phyloP scores from a whole-genome alignment of 192 early-diverging fungal genomes.

The Nowakowskiella sp. region DNA sequence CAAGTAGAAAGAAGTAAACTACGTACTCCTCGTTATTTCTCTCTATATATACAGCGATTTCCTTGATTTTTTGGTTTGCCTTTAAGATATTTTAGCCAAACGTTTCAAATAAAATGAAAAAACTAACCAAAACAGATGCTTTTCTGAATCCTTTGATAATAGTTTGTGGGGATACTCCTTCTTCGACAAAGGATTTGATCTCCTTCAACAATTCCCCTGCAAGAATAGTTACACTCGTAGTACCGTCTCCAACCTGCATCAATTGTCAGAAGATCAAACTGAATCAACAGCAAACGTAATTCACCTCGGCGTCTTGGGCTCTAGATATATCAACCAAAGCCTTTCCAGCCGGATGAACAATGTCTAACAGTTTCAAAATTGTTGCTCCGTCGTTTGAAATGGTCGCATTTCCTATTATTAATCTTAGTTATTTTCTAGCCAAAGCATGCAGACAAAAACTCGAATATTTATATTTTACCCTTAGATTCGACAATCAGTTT shows the following conservation, averaged over 20 bases:
- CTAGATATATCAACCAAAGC: conserved; percentile 96
- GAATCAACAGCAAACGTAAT: conserved; percentile 1
- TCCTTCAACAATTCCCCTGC: conserved; percentile 97
- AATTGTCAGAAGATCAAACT: not conserved
- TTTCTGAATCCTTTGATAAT: conserved; percentile 93
- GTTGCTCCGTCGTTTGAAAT: conserved; percentile 99
- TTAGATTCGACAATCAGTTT: conserved; percentile 95
- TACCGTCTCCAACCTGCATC: conserved; percentile 86
- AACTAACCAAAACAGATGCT: conserved; percentile 73
- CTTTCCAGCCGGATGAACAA: conserved; percentile 97
- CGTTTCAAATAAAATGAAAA: not conserved
- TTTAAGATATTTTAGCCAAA: conserved; percentile 2
- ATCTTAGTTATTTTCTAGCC: not conserved
- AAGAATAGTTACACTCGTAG: conserved; percentile 92
- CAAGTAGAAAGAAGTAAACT: not conserved
- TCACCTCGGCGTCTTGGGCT: conserved; percentile 92
- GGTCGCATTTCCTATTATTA: conserved; percentile 65
- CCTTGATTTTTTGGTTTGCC: conserved; percentile 61
- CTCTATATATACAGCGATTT: conserved; percentile 82
- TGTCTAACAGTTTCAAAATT: conserved; percentile 94
- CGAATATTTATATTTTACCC: conserved; percentile 36
- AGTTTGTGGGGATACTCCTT: conserved; percentile 86
- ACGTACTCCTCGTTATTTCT: conserved; percentile 62
- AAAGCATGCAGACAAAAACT: not conserved
- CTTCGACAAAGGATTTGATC: conserved; percentile 86